These are phyloP conservation scores for Verticillium nubilum DNA, from an alignment of 2,329 filamentous ascomycete genomes.

Conservation along the genomic window DNA sequence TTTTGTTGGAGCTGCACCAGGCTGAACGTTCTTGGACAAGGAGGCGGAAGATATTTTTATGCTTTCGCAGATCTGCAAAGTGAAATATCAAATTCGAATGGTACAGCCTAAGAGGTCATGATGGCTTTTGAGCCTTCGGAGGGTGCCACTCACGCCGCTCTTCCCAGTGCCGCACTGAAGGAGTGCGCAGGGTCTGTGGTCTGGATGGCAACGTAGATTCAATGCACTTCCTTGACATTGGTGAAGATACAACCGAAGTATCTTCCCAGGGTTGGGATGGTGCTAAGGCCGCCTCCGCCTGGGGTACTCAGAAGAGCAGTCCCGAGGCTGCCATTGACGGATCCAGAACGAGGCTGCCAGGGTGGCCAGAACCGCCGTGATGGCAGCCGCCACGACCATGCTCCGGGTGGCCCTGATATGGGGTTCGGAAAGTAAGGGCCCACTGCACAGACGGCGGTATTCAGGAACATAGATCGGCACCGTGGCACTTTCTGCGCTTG, in stretches of 20 bases:
- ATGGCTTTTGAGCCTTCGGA: not conserved
- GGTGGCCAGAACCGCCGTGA: not conserved
- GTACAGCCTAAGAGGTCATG: not conserved
- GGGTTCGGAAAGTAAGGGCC: too few species aligned
- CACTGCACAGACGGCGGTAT: too few species aligned
- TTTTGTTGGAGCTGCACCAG: not conserved
- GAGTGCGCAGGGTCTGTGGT: not conserved
- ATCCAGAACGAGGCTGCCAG: not conserved
- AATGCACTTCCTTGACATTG: not conserved
- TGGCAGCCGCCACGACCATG: not conserved
- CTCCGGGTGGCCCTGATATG: too few species aligned
- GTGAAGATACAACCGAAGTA: not conserved
- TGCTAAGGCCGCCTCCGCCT: not conserved
- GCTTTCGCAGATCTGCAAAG: not conserved
- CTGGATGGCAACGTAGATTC: not conserved
- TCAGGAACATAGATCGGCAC: too few species aligned
- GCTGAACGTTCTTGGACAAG: not conserved
- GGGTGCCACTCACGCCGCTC: not conserved
- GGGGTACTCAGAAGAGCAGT: too few species aligned
- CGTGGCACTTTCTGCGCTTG: too few species aligned
- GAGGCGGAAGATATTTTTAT: not conserved
- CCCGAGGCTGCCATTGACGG: not conserved
- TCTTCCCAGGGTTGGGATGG: not conserved
- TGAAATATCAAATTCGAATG: not conserved
- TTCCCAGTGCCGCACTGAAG: not conserved